Evolutionary conservation across 768 basidiomycete species (phyloP).

Genomic region (Leccinum variicolor): DNA sequence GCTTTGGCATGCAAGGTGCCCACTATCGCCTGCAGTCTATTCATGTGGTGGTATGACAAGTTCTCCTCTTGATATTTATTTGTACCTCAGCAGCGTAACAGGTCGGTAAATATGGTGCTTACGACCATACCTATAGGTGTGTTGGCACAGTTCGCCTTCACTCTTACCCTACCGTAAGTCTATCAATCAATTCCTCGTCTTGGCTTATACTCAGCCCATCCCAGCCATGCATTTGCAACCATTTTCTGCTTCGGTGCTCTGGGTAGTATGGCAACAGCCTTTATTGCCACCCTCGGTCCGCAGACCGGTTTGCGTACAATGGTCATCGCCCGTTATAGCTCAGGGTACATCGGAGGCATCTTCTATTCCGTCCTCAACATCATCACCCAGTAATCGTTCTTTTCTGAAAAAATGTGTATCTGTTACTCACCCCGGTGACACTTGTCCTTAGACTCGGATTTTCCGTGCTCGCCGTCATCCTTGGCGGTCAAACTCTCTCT

Average conservation of each 20-base stretch:
- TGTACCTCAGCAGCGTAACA: constrained; percentile 10
- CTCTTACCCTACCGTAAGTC: constrained; percentile 44
- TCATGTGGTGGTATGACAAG: constrained; percentile 42
- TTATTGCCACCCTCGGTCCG: constrained; percentile 54
- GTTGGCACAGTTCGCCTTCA: constrained; percentile 45
- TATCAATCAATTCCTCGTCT: neutral
- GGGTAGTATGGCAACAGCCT: constrained; percentile 40
- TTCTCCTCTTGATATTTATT: neutral
- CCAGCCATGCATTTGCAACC: constrained; percentile 42
- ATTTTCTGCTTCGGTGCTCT: constrained; percentile 46
- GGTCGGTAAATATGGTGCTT: constrained; percentile 48
- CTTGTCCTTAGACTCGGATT: constrained; percentile 41
- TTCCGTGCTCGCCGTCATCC: constrained; percentile 45
- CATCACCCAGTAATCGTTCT: constrained; percentile 38
- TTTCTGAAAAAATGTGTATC: neutral
- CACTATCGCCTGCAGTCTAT: constrained; percentile 27
- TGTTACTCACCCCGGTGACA: neutral
- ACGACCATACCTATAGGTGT: constrained; percentile 50
- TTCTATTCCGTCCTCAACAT: constrained; percentile 54
- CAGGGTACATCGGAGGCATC: constrained; percentile 46
- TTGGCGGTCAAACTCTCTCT: constrained; percentile 50
- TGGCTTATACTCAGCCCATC: neutral
- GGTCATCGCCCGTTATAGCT: constrained; percentile 47
- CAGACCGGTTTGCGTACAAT: constrained; percentile 52
- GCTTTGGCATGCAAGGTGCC: neutral